A percentile compares a stretch with the other conserved stretches of the same genome.
Evolutionary conservation across 2,329 filamentous ascomycete genomes (phyloP).

Genomic region (Penicillium polonicum): DNA sequence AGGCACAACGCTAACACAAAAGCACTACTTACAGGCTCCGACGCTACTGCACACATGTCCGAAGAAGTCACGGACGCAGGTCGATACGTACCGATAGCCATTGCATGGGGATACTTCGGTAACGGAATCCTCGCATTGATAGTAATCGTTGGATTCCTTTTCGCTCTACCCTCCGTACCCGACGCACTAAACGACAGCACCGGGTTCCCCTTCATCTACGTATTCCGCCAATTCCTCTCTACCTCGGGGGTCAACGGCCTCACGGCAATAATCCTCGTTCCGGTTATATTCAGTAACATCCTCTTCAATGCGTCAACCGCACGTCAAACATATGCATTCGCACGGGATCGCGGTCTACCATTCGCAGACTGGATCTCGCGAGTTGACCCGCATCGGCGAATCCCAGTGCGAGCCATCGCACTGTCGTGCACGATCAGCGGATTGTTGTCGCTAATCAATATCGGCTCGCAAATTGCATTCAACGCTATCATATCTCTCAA

Average conservation of each 20-base stretch:
- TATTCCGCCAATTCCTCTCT: constrained; percentile 40
- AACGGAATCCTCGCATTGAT: constrained; percentile 48
- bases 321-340: constrained; percentile 45
- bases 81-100: constrained; percentile 47
- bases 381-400: constrained; percentile 37
- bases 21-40: constrained; percentile 26
- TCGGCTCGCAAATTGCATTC: constrained; percentile 52
- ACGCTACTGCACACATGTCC: constrained; percentile 41
- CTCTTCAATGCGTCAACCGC: constrained; percentile 42
- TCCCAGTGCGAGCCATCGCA: constrained; percentile 45
- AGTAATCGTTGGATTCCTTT: constrained; percentile 46
- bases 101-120: constrained; percentile 46
- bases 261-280: constrained; percentile 44
- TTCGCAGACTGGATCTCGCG: constrained; percentile 41
- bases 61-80: constrained; percentile 51
- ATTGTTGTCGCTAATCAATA: constrained; percentile 52
- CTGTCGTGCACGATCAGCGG: constrained; percentile 33
- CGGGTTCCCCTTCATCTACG: constrained; percentile 49
- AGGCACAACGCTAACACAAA: neutral
- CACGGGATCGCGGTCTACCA: constrained; percentile 46
- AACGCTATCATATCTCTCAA: constrained; percentile 53
- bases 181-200: constrained; percentile 43
- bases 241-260: constrained; percentile 29
- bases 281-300: constrained; percentile 42
- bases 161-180: constrained; percentile 35